Evolutionary conservation across 2,329 filamentous ascomycete genomes (phyloP), one percentile per base, ranked within the genome.

Genomic region (Pseudogymnoascus sp.): DNA sequence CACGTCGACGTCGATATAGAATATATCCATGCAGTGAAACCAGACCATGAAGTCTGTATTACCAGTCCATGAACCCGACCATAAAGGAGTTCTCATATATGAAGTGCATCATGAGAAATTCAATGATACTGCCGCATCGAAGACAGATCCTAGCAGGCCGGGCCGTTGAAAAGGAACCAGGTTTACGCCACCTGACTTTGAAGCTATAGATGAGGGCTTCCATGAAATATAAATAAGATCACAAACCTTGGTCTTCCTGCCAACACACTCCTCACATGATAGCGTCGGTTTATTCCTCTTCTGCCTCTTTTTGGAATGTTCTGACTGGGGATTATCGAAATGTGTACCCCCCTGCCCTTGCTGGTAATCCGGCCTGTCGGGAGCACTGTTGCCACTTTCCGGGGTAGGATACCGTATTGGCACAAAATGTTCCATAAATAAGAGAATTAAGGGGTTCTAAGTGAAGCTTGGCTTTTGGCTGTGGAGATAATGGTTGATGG

Each of bases 231-330:
- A 19, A 57, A 57, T 53, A 33, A 17, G 57, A 35, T 31, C 38
- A 63, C 82, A 68, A 73, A 88, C 88, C 81, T 91, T 93, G 23
- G 89, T 93, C 77, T 93, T 93, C 68, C 89, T 81, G 76, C 91
- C 88, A 21, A 93, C 90, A 71, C 90, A 93, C 73, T 91, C 88
- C 66, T 87, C 83, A 71, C 90, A 93, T 60, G 87, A 91, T 66
- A 93, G 73, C 1, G 89, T 93, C 3, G 90, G 90, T 74, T 93
- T 93, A 76, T 93, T 93, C 59, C 90, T 84, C 78, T 89, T 92
- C 77, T 93, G 89, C 76, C 89, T 91, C 78, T 89, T 90, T 66
- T 69, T 73, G 3, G 65, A 63, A 10, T 67, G 69, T 47, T 69
- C 67, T 11, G 36, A 13, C 50, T 57, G n/a, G 7, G 28, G n/a